Evolutionary conservation across 2,329 filamentous ascomycete genomes (phyloP), one percentile per base, ranked within the genome.

Genomic region (Diaporthe sp.): DNA sequence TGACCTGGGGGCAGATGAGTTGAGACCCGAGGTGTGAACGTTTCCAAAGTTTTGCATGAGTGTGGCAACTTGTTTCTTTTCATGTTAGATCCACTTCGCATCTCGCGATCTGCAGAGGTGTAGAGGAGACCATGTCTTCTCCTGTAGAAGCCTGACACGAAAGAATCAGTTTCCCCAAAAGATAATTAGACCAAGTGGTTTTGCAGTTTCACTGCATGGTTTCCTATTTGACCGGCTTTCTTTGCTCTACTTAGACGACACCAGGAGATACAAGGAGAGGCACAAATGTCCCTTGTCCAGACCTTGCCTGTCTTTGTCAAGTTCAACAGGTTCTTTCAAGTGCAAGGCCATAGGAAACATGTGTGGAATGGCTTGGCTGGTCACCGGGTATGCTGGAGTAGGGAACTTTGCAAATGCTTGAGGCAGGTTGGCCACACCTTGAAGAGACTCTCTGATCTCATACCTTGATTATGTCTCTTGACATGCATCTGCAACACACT

Each of bases 181-280:
- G 25, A n/a, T 34, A 34, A 7, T 22, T 13, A 13, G 12, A 39
- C 25, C 34, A 39, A 12, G 9, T 70, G 49, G 34, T 31, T 70
- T 70, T 55, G 34, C 65, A 70, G 22, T 34, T 19, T 39, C 49
- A 42, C 65, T 19, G n/a, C n/a, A 42, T 42, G 46, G 15, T 39
- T 42, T 39, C 17, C 49, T 31, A 25, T 28, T 15, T 28, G n/a
- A 25, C 13, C 28, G 8, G 49, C 37, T 28, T 55, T 22, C 34
- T 70, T 70, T 42, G 46, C 31, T n/a, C n/a, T 22, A 19, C 65
- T 70, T 34, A 70, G 34, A 70, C 49, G 42, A 28, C n/a, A 51
- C 22, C 12, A 53, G n/a, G 34, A 53, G 13, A 25, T 6, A 53
- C 46, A 70, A 70, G 49, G 49, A 55, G 65, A 31, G 15, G 17